A percentile compares a stretch with the other conserved stretches of the same genome.
These are phyloP conservation scores for Ceratobasidium sp. DNA, from an alignment of 1,284 basidiomycete species.

Conservation along the genomic window DNA sequence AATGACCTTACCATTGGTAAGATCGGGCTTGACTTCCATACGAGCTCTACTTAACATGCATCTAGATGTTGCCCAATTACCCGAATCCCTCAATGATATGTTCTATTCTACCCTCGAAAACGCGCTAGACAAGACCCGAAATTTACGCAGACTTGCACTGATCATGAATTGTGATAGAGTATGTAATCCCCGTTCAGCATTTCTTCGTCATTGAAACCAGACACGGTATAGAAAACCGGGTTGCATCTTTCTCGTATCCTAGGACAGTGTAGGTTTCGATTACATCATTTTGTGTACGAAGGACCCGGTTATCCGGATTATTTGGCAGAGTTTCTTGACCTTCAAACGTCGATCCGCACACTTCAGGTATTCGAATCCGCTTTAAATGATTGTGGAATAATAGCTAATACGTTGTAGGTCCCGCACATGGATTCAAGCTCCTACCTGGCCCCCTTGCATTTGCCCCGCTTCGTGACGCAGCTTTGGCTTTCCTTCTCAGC, in stretches of 20 bases:
- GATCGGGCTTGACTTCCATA: background rate
- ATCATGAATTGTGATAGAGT: slow-evolving; percentile 22
- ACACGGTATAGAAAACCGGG: background rate
- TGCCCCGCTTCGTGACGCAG: slow-evolving; percentile 32
- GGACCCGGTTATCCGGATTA: background rate
- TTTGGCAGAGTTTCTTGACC: slow-evolving; percentile 26
- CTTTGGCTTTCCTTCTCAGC: slow-evolving; percentile 14
- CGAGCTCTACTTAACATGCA: background rate
- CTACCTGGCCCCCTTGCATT: background rate
- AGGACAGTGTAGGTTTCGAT: slow-evolving; percentile 25
- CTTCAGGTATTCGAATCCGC: slow-evolving; percentile 15
- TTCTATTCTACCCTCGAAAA: slow-evolving; percentile 30
- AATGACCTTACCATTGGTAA: slow-evolving; percentile 39
- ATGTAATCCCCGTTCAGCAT: background rate
- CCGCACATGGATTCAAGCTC: background rate
- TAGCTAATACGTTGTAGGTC: background rate
- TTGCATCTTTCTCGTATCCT: background rate
- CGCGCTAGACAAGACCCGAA: slow-evolving; percentile 31
- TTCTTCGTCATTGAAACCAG: background rate
- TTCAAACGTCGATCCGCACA: slow-evolving; percentile 37
- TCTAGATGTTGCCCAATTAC: slow-evolving; percentile 25
- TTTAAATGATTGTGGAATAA: background rate
- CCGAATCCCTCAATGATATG: slow-evolving; percentile 11
- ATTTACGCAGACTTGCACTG: slow-evolving; percentile 28
- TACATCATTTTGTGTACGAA: slow-evolving; percentile 40